Percentiles rank a stretch among this genome's conserved stretches.
Evolutionary conservation across 176 grass and related monocot species (phyloP).

Genomic region (Cenchrus fungigraminus): DNA sequence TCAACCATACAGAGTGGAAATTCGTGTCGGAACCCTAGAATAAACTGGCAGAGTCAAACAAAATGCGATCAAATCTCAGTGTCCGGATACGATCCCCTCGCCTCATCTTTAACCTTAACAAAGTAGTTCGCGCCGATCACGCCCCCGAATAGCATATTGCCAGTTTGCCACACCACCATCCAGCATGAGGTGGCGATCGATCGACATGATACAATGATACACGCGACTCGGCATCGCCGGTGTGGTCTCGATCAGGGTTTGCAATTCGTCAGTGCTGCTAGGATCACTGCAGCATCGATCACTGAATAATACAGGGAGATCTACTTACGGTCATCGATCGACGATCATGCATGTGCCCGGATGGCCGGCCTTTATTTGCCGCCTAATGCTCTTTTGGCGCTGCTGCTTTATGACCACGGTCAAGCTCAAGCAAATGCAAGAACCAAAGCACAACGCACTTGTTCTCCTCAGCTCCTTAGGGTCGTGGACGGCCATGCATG

Average conservation of each 20-base stretch:
- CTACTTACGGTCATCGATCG: no score
- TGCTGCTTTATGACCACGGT: neutral
- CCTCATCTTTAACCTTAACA: neutral
- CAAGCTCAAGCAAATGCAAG: no score
- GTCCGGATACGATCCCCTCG: neutral
- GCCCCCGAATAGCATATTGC: neutral
- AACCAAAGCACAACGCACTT: neutral
- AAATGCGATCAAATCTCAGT: slow-evolving; percentile 6
- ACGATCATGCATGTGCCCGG: slow-evolving; percentile 25
- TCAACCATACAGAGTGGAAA: slow-evolving; percentile 1
- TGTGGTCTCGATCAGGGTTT: neutral
- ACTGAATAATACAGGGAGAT: neutral
- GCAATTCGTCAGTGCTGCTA: neutral
- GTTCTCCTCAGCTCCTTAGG: neutral
- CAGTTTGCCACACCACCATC: no score
- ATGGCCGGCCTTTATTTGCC: neutral
- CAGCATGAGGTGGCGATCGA: neutral
- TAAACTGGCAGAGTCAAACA: neutral
- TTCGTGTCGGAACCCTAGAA: slow-evolving; percentile 3
- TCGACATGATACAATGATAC: no score
- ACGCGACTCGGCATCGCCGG: neutral
- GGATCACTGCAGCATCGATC: slow-evolving; percentile 5
- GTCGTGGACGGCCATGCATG: neutral
- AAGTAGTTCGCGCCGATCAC: neutral
- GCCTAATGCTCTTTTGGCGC: slow-evolving; percentile 5